Conservation (phyloP, 805 yeast species). For the Cyberlindnera maritima region DNA sequence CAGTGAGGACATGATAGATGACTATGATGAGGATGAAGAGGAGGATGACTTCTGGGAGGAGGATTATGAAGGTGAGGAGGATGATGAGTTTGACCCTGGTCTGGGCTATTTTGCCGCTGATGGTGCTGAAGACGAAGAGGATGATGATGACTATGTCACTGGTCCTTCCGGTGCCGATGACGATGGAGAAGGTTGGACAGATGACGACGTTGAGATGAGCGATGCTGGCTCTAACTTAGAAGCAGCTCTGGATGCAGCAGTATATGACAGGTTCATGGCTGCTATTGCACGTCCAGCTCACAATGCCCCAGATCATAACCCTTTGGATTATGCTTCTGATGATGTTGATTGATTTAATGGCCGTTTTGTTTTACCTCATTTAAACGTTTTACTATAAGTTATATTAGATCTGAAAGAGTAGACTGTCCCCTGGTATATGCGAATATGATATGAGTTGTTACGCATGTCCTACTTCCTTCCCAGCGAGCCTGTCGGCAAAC, state of each 20-base stretch:
- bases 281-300: not conserved
- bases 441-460: too few relatives aligned
- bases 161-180: not conserved
- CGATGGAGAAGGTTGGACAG: not conserved
- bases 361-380: not conserved
- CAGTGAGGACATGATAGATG: constrained; percentile 24
- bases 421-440: too few relatives aligned
- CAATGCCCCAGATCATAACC: not conserved
- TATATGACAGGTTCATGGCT: constrained; percentile 1
- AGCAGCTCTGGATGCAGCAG: not conserved
- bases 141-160: not conserved
- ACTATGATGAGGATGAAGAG: constrained; percentile 13
- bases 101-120: not conserved
- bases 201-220: not conserved
- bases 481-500: too few relatives aligned
- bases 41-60: constrained; percentile 2
- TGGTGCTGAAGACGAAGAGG: not conserved
- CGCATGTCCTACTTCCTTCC: too few relatives aligned
- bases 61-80: not conserved
- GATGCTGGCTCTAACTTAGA: not conserved
- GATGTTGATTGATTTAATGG: constrained; percentile 4
- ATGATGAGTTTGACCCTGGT: not conserved
- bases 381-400: not conserved
- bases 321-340: constrained; percentile 1
- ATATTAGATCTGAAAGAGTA: not conserved